Base-by-base conservation (phyloP, 2,329 filamentous ascomycete genomes). In the Monilinia fructicola region DNA sequence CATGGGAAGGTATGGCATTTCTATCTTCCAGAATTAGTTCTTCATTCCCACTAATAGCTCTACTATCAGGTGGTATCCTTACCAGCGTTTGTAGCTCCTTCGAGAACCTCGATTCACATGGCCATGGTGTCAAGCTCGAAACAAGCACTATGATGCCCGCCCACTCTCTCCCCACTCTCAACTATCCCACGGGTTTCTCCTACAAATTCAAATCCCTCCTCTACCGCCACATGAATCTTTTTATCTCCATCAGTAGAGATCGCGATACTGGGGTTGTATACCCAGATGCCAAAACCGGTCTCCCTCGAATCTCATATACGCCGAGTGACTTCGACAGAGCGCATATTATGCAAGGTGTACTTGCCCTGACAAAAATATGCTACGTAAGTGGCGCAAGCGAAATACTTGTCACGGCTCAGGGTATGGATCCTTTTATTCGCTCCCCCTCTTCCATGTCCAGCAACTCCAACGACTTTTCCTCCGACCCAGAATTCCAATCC, bases 81-180 rank as follows among this genome's bases (percentile, higher is more conserved):
- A 97, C 93, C 0, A 85, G 87, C 4, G 88, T 93, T 23, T 89
- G 91, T 70, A 86, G 83, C 54, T 87, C 90, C 64, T 92, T 93
- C 72, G 90, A 96, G 70, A 90, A 97, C 72, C 82, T 93, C 0
- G 92, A 97, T 76, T 85, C 86, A 7, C 82, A 87, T 53, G 92
- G 92, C 67, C 92, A 97, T 73, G 94, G 94, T 50, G 83, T 84
- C 59, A 96, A 96, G 77, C 81, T 97, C 38, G 93, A 97, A 80
- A 82, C 87, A 12, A 86, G 86, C 1, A 85, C 85, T 73, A 93
- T 95, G 90, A 71, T 87, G 74, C 92, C 93, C 0, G 85, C 87
- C 23, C 76, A 87, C 3, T 83, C 86, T 72, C 79, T 93, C 18
- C 80, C 87, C 6, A 79, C 84, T 62, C 80, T 91, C 64, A 84